Percentiles rank a stretch among this genome's conserved stretches.
Evolutionary conservation across 2,329 filamentous ascomycete species (phyloP).

Genomic region (Paraphoma sp.): DNA sequence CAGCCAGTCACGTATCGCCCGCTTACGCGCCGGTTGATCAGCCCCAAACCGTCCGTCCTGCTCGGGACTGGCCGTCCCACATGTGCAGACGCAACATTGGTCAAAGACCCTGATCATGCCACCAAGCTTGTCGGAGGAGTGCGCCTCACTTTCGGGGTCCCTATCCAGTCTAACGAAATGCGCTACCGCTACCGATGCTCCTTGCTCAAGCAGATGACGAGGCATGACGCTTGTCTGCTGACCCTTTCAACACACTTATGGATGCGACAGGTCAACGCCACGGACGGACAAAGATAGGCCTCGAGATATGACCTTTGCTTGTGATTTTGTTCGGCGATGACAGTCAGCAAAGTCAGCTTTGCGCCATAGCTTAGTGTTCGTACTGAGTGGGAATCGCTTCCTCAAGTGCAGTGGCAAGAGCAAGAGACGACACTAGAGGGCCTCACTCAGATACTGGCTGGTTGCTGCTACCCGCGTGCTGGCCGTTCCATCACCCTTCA

Average conservation of each 20-base stretch:
- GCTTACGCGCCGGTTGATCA: constrained; percentile 49
- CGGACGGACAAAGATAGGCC: too few relatives aligned
- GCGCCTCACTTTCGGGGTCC: constrained; percentile 33
- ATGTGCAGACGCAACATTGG: constrained; percentile 33
- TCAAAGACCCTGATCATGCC: constrained; percentile 26
- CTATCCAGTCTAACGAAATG: constrained; percentile 19
- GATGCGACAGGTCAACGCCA: not conserved
- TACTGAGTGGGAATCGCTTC: not conserved
- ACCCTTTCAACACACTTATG: not conserved
- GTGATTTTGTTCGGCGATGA: too few relatives aligned
- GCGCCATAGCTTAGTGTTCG: not conserved
- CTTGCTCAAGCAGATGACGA: not conserved
- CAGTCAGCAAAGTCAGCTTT: too few relatives aligned
- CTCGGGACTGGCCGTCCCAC: constrained; percentile 46
- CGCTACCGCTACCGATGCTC: constrained; percentile 30
- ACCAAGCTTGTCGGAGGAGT: constrained; percentile 22
- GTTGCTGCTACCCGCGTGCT: not conserved
- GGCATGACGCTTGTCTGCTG: constrained; percentile 1
- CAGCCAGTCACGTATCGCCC: constrained; percentile 31
- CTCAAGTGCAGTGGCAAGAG: not conserved
- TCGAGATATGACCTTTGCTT: too few relatives aligned
- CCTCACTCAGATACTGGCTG: not conserved
- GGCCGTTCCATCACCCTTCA: not conserved
- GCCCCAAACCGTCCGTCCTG: constrained; percentile 32
- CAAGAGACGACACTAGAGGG: not conserved